Conservation (phyloP, 2,329 filamentous ascomycete genomes). For the Paraphaeosphaeria sporulosa region DNA sequence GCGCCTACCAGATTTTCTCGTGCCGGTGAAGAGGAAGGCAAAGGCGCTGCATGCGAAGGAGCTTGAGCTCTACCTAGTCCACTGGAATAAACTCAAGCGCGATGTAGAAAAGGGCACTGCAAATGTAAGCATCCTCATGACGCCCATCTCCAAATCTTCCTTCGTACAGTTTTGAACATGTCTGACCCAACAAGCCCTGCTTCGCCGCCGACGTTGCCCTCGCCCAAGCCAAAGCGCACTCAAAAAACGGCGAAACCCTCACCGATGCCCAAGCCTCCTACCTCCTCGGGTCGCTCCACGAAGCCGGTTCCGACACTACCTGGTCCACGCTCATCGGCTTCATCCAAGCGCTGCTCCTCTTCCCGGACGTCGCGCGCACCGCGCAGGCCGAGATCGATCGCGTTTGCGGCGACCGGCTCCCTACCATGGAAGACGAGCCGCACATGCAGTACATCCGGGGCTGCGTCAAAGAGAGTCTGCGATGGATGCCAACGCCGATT, state of each 20-base stretch:
- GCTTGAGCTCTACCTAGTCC: constrained; percentile 37
- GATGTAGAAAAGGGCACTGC: constrained; percentile 22
- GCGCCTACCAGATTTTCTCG: constrained; percentile 38
- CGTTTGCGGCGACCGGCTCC: constrained; percentile 35
- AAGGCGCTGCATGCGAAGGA: constrained; percentile 55
- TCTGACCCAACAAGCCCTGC: constrained; percentile 22
- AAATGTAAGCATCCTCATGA: constrained; percentile 4
- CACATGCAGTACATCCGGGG: constrained; percentile 29
- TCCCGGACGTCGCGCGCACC: constrained; percentile 19
- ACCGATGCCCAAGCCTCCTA: constrained; percentile 29
- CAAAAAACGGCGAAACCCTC: constrained; percentile 23
- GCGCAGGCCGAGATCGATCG: constrained; percentile 33
- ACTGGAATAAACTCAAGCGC: constrained; percentile 34
- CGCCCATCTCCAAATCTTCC: no score
- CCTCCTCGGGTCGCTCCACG: constrained; percentile 22
- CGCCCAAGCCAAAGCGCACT: constrained; percentile 29
- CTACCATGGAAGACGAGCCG: constrained; percentile 30
- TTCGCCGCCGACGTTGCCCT: constrained; percentile 33
- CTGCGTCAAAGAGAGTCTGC: constrained; percentile 30
- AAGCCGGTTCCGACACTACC: constrained; percentile 29
- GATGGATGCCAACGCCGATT: constrained; percentile 31
- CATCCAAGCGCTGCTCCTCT: constrained; percentile 26
- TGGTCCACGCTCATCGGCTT: constrained; percentile 23
- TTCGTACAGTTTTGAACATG: neutral
- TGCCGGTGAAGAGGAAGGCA: constrained; percentile 51